Evolutionary conservation across 164 flowering plant genomes (phyloP).

Genomic region (Piper longum): DNA sequence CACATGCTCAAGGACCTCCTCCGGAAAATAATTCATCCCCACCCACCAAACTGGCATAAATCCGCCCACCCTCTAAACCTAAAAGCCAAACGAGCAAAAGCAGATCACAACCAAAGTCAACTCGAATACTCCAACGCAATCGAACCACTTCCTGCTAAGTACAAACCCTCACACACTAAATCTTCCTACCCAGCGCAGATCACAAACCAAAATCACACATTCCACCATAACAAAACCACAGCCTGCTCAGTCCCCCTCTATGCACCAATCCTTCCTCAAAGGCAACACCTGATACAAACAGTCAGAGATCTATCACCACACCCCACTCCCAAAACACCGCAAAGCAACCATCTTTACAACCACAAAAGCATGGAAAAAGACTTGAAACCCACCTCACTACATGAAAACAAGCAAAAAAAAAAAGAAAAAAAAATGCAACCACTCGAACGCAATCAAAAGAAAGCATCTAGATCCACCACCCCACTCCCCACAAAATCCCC

Average conservation of each 20-base stretch:
- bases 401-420: not conserved
- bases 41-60: not conserved
- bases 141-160: no score
- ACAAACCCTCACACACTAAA: no score
- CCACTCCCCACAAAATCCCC: no score
- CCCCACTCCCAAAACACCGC: not conserved
- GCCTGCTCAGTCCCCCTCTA: no score
- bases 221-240: no score
- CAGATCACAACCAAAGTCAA: not conserved
- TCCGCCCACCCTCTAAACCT: not conserved
- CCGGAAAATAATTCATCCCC: constrained; percentile 66
- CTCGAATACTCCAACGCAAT: not conserved
- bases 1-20: constrained; percentile 70
- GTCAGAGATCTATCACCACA: not conserved
- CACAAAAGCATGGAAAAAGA: not conserved
- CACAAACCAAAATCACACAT: no score
- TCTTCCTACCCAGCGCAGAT: no score
- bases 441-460: no score
- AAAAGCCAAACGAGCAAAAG: not conserved
- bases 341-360: not conserved
- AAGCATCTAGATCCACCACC: no score
- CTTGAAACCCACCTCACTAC: not conserved
- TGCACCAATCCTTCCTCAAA: no score
- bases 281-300: not conserved
- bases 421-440: no score